Evolutionary conservation across 192 early-diverging fungal genomes (phyloP), one percentile per base, ranked within the genome.

Genomic region (Phycomyces blakesleeanus): DNA sequence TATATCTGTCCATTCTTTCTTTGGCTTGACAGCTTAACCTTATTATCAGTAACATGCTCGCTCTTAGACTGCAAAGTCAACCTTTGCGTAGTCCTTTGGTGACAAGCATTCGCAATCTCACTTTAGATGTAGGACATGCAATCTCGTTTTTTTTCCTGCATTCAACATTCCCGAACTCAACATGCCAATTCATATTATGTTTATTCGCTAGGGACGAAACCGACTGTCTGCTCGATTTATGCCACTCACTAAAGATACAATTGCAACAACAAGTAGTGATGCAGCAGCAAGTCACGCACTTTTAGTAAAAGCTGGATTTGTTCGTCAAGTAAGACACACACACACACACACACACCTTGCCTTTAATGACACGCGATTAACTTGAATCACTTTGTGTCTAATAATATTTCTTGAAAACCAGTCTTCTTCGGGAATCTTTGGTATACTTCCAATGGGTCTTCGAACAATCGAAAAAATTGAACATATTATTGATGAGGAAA

Each of bases 381-480:
- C 25, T 20, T 5, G 22, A 6, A 29, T 34, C 20, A n/a, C 10
- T 59, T 50, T 56, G 25, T 8, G n/a, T 55, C 20, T 40, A 21
- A 20, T 27, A n/a, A n/a, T n/a, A n/a, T 60, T 7, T 5, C 29
- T 7, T 34, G 2, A 5, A 25, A n/a, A 21, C 12, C 64, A 91
- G 86, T 92, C 92, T 0, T 86, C 88, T 0, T 79, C 92, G 12
- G 95, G 95, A 1, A 85, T 95, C 22, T 95, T 87, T 76, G 85
- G 84, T 1, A 77, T 94, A 4, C 72, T 97, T 47, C 95, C 95
- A n/a, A 68, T 91, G 38, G 95, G 85, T 0, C 78, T 93, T 44
- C 80, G 91, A 6, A 82, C 86, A 3, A 59, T 95, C 11, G 71
- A 76, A 51, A 93, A 93, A 73, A 76, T 97, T 8, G 88, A 90